Conservation (phyloP, 164 flowering plant species). For the Saururus chinensis region DNA sequence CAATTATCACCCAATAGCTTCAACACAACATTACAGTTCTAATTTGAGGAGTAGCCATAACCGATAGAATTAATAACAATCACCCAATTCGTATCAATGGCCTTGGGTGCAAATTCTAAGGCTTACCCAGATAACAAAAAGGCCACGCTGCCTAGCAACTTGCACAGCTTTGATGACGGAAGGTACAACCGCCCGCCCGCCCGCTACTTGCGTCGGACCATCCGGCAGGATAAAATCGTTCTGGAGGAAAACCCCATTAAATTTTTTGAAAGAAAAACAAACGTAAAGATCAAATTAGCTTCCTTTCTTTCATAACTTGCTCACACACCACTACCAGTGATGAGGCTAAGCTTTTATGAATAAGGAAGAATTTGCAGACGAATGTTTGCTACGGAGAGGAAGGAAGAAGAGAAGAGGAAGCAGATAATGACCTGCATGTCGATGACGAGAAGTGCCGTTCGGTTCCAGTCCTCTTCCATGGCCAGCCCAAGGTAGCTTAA, state of each 20-base stretch:
- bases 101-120: background rate
- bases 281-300: background rate
- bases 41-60: too few species aligned
- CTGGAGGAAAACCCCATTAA: slow-evolving; percentile 20
- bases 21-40: background rate
- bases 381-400: too few species aligned
- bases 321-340: too few species aligned
- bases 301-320: too few species aligned
- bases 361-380: background rate
- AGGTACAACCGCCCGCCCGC: slow-evolving; percentile 64
- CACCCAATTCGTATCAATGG: background rate
- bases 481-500: too few species aligned
- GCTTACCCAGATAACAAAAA: slow-evolving; percentile 67
- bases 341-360: background rate
- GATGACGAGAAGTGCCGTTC: slow-evolving; percentile 65
- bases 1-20: background rate
- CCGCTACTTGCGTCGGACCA: slow-evolving; percentile 33
- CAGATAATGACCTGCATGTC: slow-evolving; percentile 69
- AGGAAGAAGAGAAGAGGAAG: background rate
- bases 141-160: slow-evolving; percentile 52
- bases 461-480: slow-evolving; percentile 35
- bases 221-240: slow-evolving; percentile 61
- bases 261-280: background rate
- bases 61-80: background rate
- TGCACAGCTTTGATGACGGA: slow-evolving; percentile 61